Evolutionary conservation across 2,329 filamentous ascomycete species (phyloP).

Genomic region (Xylariaceae sp.): DNA sequence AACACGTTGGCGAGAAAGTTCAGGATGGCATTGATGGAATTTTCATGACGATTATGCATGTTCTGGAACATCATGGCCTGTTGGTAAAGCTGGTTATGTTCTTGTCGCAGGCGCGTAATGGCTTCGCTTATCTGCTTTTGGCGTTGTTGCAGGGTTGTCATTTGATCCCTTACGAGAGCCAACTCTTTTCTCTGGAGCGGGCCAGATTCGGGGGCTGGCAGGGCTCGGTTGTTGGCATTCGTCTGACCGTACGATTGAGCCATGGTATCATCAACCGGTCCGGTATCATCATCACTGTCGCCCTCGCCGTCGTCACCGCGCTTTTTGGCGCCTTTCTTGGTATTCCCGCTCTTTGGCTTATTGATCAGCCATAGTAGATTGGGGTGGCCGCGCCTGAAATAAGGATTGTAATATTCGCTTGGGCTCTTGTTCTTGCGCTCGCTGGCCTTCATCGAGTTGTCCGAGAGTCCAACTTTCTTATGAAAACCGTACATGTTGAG

Average conservation of each 20-base stretch:
- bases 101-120: constrained; percentile 72
- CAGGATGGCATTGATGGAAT: constrained; percentile 97
- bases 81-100: constrained; percentile 82
- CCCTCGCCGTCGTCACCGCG: constrained; percentile 59
- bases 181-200: constrained; percentile 67
- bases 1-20: constrained; percentile 97
- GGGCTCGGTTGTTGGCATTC: constrained; percentile 31
- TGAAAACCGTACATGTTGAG: constrained; percentile 98
- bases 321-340: constrained; percentile 55
- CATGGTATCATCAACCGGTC: constrained; percentile 37
- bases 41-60: constrained; percentile 93
- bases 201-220: constrained; percentile 42
- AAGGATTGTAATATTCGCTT: constrained; percentile 96
- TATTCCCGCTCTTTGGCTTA: constrained; percentile 73
- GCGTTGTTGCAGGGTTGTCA: constrained; percentile 76
- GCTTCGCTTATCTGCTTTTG: constrained; percentile 81
- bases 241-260: constrained; percentile 37
- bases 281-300: constrained; percentile 65
- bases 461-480: constrained; percentile 87
- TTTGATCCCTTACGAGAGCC: constrained; percentile 68
- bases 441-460: constrained; percentile 96
- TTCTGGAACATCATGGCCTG: constrained; percentile 86
- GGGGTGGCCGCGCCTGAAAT: constrained; percentile 87
- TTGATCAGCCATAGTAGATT: constrained; percentile 95
- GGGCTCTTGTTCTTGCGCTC: constrained; percentile 97